A percentile compares a stretch with the other conserved stretches of the same genome.
Evolutionary conservation across 495 filamentous ascomycete genomes (phyloP).

Genomic region (Podospora pseudopauciseta): DNA sequence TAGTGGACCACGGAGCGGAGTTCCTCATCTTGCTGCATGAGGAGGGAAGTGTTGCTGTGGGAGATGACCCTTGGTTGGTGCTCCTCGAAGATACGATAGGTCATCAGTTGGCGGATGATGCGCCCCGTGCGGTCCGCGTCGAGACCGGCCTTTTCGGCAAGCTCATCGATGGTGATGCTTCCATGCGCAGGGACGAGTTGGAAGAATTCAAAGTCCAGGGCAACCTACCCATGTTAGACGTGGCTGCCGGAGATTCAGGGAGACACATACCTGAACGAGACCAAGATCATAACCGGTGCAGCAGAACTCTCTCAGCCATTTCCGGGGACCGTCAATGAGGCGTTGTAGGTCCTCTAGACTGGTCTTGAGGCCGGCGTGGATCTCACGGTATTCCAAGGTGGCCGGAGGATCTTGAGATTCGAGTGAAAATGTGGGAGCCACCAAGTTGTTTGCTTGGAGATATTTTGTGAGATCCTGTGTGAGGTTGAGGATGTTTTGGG

Average conservation of each 20-base stretch:
- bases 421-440: not conserved
- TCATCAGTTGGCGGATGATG: not conserved
- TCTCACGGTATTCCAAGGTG: not conserved
- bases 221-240: not conserved
- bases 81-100: slow-evolving; percentile 3
- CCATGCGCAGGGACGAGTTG: not conserved
- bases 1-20: not conserved
- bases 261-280: not conserved
- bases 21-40: not conserved
- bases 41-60: not conserved
- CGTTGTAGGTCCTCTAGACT: not conserved
- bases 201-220: not conserved
- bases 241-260: not conserved
- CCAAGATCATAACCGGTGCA: not conserved
- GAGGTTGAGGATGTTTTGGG: slow-evolving; percentile 1
- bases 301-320: not conserved
- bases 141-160: slow-evolving; percentile 3
- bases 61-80: not conserved
- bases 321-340: slow-evolving; percentile 3
- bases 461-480: not conserved
- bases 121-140: not conserved
- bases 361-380: not conserved
- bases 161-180: not conserved
- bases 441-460: not conserved
- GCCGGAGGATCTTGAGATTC: not conserved